These are phyloP conservation scores for Eucalyptus grandis DNA, from an alignment of 345 rosid genomes.

Conservation along the genomic window DNA sequence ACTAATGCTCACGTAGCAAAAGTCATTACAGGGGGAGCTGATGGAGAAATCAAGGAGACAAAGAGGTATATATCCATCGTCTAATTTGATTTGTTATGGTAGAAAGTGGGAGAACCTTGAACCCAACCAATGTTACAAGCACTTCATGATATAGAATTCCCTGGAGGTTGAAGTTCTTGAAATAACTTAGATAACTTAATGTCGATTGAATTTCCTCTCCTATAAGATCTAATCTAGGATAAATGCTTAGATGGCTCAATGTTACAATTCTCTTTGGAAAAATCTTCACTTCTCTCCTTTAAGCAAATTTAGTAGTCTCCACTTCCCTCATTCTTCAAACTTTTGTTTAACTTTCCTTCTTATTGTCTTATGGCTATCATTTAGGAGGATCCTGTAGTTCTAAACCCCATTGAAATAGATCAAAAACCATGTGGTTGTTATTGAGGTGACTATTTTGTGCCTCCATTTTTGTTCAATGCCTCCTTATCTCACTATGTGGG, in stretches of 20 bases:
- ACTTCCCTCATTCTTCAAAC: not conserved
- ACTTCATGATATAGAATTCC: not conserved
- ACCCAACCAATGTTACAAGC: not conserved
- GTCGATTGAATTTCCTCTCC: not conserved
- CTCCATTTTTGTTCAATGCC: not conserved
- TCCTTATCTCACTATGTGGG: not conserved
- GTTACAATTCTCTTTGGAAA: not conserved
- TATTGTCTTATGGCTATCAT: too few relatives aligned
- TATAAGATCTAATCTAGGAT: not conserved
- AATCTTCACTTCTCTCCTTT: not conserved
- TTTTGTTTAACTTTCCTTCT: not conserved
- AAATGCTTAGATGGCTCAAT: not conserved
- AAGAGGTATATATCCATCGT: too few relatives aligned
- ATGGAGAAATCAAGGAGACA: too few relatives aligned
- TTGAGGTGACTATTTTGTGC: not conserved
- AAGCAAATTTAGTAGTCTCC: not conserved
- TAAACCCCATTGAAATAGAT: too few relatives aligned
- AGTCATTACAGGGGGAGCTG: fast-evolving
- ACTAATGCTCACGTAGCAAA: not conserved
- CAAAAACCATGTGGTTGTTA: not conserved
- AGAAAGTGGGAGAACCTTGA: too few relatives aligned
- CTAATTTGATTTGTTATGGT: not conserved
- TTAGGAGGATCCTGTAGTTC: fast-evolving
- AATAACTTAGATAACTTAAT: not conserved
- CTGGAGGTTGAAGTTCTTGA: not conserved